phyloP scores from a whole-genome alignment of 805 yeast species.

The Saccharomycopsis schoenii region DNA sequence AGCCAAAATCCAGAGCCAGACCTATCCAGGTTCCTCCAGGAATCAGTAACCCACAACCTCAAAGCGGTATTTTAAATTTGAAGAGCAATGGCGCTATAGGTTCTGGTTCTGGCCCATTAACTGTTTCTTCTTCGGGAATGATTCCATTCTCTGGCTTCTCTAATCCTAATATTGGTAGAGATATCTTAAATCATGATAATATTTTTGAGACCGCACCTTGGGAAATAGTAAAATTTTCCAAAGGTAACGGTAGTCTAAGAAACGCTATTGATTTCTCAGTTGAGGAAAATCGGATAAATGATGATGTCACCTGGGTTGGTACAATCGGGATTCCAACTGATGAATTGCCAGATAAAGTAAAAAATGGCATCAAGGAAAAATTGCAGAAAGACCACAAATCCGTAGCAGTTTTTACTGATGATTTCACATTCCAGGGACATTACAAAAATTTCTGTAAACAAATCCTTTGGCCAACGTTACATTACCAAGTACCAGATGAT shows the following conservation, averaged over 20 bases:
- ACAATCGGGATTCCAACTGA: conserved; percentile 88
- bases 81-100: conserved; percentile 32
- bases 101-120: conserved; percentile 32
- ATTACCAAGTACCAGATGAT: conserved; percentile 90
- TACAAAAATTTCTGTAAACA: conserved; percentile 89
- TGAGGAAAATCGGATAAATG: conserved; percentile 28
- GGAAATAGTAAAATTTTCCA: conserved; percentile 55
- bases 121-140: conserved; percentile 24
- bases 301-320: conserved; percentile 69
- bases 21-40: conserved; percentile 35
- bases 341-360: conserved; percentile 50
- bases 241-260: conserved; percentile 81
- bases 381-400: conserved; percentile 43
- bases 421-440: conserved; percentile 79
- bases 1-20: conserved; percentile 16
- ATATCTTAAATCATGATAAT: conserved; percentile 30
- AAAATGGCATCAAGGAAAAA: conserved; percentile 39
- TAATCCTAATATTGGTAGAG: conserved; percentile 41
- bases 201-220: conserved; percentile 51
- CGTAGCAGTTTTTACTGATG: conserved; percentile 63
- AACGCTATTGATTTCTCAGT: conserved; percentile 70
- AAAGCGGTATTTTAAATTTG: background rate
- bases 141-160: conserved; percentile 73
- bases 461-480: conserved; percentile 91
- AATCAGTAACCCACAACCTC: conserved; percentile 25